Base-by-base conservation (phyloP, 2,329 filamentous ascomycete genomes). In the Penicillium sp. region DNA sequence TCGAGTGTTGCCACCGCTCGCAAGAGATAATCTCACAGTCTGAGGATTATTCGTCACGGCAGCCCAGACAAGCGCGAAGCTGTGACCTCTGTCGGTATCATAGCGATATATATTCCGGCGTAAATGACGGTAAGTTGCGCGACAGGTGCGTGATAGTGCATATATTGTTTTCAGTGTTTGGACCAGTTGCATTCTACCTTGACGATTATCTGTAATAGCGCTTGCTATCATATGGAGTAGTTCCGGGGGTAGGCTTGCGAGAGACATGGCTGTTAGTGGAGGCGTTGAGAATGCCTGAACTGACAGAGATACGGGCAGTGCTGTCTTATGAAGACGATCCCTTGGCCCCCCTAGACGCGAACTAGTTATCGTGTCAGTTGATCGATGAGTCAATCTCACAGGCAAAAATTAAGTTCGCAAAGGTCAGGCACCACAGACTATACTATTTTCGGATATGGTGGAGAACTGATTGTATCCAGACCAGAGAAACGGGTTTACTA, bases 321-420 rank as follows among this genome's bases (percentile, higher is more conserved):
- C 44, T n/a, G 44, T 17, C 44, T 47, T 47, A 47, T 47, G 28
- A 47, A 47, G 15, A 17, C 26, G 44, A 6, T 15, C 13, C 15
- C 44, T 28, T 47, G 44, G 44, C 44, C 44, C n/a, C n/a, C n/a
- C n/a, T n/a, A n/a, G n/a, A n/a, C n/a, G n/a, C n/a, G n/a, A n/a
- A 28, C 28, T 7, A 26, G 26, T 26, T 26, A n/a, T 47, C 44
- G 24, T 24, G 44, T 28, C 24, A 28, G 22, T 28, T 47, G 12
- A 47, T 47, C 4, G 44, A 47, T 47, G 44, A 47, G 44, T 47
- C 44, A 47, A 15, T 45, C 37, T 44, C 42, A 26, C 10, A 45
- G 42, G 17, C 42, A 19, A 9, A 3, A 19, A 42, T 4, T n/a
- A 6, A 30, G 28, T 30, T 30, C 4, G 8, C 28, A 30, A 30